Evolutionary conservation across 352 stramenopile species (phyloP), one percentile per base, ranked within the genome.

Genomic region (Phytophthora nicotianae): DNA sequence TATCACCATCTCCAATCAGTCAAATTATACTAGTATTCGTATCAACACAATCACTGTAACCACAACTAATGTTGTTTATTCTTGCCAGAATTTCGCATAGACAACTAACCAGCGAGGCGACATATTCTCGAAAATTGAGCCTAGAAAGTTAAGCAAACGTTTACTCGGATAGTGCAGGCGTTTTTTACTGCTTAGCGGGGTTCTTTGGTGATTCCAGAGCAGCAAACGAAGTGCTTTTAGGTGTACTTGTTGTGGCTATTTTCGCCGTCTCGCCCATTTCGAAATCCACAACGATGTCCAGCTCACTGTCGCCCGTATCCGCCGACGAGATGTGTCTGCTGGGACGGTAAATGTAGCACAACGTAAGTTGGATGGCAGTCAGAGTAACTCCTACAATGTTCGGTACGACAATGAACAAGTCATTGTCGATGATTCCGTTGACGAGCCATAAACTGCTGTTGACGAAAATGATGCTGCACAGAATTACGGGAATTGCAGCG

Each of bases 361-460:
- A 56, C 19, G 68, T 65, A 16, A 88, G 48, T 35, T 89, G 79
- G 11, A 81, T 33, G 5, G 53, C 47, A 0, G 62, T 77, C 17
- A 88, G 54, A 23, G 56, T 37, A 32, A 79, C 27, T 32, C 72
- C 75, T 6, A 75, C 59, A 10, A 68, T 42, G 13, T 74, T 83
- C 8, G 78, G 79, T 7, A 75, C 67, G 24, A 85, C 29, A 2
- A 91, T 64, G 21, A 89, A 69, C 13, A 72, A 29, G 24, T 91
- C 75, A 29, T 76, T 24, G 45, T 79, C 67, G 14, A 87, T 27
- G 17, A 79, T 54, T 9, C 75, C 77, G 51, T 82, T 84, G 43
- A 78, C 23, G 51, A 83, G 51, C 77, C 82, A 89, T 29, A 89
- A 62, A 2, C 52, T 41, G 51, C 81, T 84, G 71, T 86, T 91